Conservation (phyloP, 2,329 filamentous ascomycete genomes). For the Emericellopsis atlantica region DNA sequence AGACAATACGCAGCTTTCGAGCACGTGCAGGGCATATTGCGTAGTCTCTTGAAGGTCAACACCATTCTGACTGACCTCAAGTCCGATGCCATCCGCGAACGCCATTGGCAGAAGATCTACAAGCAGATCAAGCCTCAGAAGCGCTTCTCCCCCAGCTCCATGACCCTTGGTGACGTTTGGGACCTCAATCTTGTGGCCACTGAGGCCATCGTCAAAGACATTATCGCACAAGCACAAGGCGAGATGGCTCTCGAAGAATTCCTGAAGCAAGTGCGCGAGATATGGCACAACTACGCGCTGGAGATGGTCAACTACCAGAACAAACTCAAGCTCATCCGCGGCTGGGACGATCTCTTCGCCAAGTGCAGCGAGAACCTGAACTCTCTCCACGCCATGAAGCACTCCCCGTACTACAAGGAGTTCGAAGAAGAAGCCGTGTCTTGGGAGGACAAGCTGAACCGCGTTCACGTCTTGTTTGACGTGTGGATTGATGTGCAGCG, state of each 20-base stretch:
- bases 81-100: slow-evolving; percentile 88
- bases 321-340: slow-evolving; percentile 92
- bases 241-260: slow-evolving; percentile 99
- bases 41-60: slow-evolving; percentile 84
- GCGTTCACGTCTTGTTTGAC: slow-evolving; percentile 94
- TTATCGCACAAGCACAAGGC: slow-evolving; percentile 90
- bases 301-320: slow-evolving; percentile 96
- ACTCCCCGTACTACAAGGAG: slow-evolving; percentile 98
- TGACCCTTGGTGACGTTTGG: slow-evolving; percentile 98
- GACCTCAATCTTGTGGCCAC: slow-evolving; percentile 83
- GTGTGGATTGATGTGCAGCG: slow-evolving; percentile 99
- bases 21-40: slow-evolving; percentile 85
- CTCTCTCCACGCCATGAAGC: slow-evolving; percentile 95
- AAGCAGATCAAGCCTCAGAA: slow-evolving; percentile 88
- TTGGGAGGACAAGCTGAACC: slow-evolving; percentile 97
- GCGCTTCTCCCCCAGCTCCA: slow-evolving; percentile 83
- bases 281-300: slow-evolving; percentile 88
- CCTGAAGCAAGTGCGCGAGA: slow-evolving; percentile 88
- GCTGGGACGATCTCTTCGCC: slow-evolving; percentile 95
- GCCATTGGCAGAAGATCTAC: slow-evolving; percentile 97
- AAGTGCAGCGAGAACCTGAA: slow-evolving; percentile 98
- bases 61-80: slow-evolving; percentile 79
- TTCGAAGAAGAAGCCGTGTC: slow-evolving; percentile 94
- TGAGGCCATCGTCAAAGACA: slow-evolving; percentile 79
- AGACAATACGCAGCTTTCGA: slow-evolving; percentile 99